Evolutionary conservation across 2,329 filamentous ascomycete species (phyloP), one percentile per base, ranked within the genome.

Genomic region (Beauveria sp.): DNA sequence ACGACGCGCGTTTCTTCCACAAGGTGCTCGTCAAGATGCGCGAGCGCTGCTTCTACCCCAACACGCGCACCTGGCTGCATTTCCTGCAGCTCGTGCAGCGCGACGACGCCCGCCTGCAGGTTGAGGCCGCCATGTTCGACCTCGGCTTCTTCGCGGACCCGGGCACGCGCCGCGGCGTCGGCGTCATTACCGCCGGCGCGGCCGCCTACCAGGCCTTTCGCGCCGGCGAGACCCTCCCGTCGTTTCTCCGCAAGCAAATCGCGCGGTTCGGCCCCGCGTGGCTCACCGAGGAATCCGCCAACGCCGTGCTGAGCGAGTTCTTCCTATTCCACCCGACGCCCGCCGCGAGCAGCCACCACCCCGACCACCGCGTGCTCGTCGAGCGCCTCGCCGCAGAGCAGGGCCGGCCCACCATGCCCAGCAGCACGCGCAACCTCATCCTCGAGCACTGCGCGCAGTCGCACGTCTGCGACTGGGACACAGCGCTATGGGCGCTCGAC

Each of bases 31-130:
- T 68, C 18, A 70, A 73, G 62, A 82, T 83, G 80, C 63, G 71
- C 26, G 59, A 65, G 7, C 70, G 71, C 14, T 75, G 73, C 53
- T 72, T 75, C 50, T 64, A 65, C 31, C 78, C 80, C 4, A 77
- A 80, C 53, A 67, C 77, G 3, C 68, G 70, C 18, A 82, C 81
- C 0, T 83, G 81, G 81, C 65, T 78, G 3, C 71, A 78, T 4
- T 80, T 82, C 62, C 69, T 83, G 20, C 70, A 73, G n/a, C 72
- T 83, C 50, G 81, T 88, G 62, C 81, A 84, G 70, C 81, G 81
- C 12, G 85, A 87, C 68, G 79, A 83, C n/a, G 76, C 79, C 55
- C 74, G 75, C 57, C 75, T 76, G 26, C 77, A 79, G 65, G 71
- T 81, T 34, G 68, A 83, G 34, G 73, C 75, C 14, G 72, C 73